phyloP scores from a whole-genome alignment of 768 basidiomycete species.

The Clitopilus hobsonii region DNA sequence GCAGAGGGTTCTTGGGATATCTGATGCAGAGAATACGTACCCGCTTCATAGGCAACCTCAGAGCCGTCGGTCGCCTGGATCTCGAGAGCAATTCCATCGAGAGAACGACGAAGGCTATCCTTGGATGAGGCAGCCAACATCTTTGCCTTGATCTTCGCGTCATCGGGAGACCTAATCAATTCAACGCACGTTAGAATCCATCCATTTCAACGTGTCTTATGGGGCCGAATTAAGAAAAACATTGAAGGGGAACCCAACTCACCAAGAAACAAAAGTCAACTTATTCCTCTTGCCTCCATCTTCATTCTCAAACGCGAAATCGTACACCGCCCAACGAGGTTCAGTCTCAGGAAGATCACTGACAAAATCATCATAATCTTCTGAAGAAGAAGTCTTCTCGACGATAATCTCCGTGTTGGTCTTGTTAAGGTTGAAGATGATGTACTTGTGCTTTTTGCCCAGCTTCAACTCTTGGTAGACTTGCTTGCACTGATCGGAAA shows the following conservation, averaged over 20 bases:
- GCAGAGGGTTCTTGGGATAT: background rate
- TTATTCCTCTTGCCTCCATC: conserved; percentile 82
- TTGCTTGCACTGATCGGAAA: conserved; percentile 52
- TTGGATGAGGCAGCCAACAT: conserved; percentile 91
- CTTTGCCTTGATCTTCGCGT: conserved; percentile 82
- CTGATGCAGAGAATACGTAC: conserved; percentile 39
- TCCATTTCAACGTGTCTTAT: too few species aligned
- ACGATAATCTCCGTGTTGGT: conserved; percentile 72
- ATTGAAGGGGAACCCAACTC: conserved; percentile 26
- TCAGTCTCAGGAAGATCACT: conserved; percentile 65
- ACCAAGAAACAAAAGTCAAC: conserved; percentile 84
- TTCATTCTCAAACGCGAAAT: conserved; percentile 77
- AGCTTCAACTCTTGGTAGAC: conserved; percentile 71
- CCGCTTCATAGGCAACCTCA: conserved; percentile 67
- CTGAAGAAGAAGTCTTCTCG: conserved; percentile 49
- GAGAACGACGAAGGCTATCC: conserved; percentile 66
- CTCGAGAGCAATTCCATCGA: conserved; percentile 76
- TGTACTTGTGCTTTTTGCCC: conserved; percentile 74
- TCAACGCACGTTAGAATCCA: conserved; percentile 22
- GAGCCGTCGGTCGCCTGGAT: conserved; percentile 79
- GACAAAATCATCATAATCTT: conserved; percentile 71
- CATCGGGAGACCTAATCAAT: conserved; percentile 75
- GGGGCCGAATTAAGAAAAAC: background rate
- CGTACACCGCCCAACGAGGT: conserved; percentile 90
- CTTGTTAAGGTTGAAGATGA: conserved; percentile 69